These are phyloP conservation scores for Neurospora sp. DNA, from an alignment of 2,329 filamentous ascomycete species.

Conservation along the genomic window DNA sequence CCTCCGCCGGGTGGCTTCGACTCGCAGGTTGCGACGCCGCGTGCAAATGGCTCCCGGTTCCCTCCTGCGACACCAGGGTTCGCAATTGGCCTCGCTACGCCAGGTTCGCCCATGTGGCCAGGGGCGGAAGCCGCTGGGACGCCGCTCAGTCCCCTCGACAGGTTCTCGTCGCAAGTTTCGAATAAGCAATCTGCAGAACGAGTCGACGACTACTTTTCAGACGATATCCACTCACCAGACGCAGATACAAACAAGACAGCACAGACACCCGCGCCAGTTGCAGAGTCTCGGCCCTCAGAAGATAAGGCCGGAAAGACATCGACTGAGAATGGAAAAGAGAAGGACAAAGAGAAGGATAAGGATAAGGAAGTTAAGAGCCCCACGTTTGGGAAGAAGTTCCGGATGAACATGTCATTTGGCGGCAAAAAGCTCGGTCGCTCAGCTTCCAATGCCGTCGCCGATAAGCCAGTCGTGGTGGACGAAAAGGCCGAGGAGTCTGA, in stretches of 20 bases:
- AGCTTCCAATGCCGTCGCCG: slow-evolving; percentile 51
- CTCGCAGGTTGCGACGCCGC: slow-evolving; percentile 46
- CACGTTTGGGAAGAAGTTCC: slow-evolving; percentile 76
- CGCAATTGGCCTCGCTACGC: slow-evolving; percentile 68
- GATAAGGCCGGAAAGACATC: slow-evolving; percentile 26
- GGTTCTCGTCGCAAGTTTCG: slow-evolving; percentile 38
- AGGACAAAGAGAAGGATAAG: slow-evolving; percentile 35
- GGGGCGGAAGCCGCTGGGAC: slow-evolving; percentile 34
- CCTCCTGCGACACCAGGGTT: slow-evolving; percentile 64
- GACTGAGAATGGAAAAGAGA: slow-evolving; percentile 35
- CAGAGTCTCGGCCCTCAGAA: slow-evolving; percentile 8
- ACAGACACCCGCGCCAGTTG: slow-evolving; percentile 33
- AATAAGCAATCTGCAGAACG: slow-evolving; percentile 54
- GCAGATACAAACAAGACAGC: slow-evolving; percentile 37
- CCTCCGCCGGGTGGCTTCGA: slow-evolving; percentile 27
- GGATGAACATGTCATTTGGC: slow-evolving; percentile 65
- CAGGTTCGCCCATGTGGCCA: slow-evolving; percentile 38
- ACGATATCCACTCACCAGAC: slow-evolving; percentile 40
- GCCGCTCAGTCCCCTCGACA: slow-evolving; percentile 40
- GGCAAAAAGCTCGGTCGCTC: slow-evolving; percentile 76
- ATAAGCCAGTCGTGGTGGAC: slow-evolving; percentile 64
- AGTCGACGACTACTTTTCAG: slow-evolving; percentile 76
- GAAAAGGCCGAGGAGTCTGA: slow-evolving; percentile 66
- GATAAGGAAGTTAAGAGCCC: slow-evolving; percentile 44
- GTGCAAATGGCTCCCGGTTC: slow-evolving; percentile 52